Base-by-base conservation (phyloP, 352 stramenopile species). In the Hyaloperonospora arabidopsidis region DNA sequence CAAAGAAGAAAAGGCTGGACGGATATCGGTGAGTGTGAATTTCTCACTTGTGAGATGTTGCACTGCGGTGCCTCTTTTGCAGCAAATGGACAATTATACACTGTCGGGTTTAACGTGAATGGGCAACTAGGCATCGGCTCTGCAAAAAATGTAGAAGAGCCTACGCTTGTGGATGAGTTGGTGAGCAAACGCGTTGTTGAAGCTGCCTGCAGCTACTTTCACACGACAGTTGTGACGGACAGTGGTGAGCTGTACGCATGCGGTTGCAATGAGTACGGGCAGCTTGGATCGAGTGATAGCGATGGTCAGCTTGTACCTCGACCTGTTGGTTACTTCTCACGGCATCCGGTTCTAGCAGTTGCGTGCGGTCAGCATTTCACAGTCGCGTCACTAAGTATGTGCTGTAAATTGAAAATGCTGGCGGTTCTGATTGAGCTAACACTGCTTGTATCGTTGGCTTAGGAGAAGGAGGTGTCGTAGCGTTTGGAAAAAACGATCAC, bases 401-500 rank as follows among this genome's bases (percentile, higher is more conserved):
- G 18, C 11, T 51, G 17, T 46, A 23, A 25, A n/a, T n/a, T 52
- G 18, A 23, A 52, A 21, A 36, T 17, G 15, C 25, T 17, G 17
- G n/a, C 23, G 36, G 11, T 15, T 23, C 21, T 14, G 19, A 29
- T n/a, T 34, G 5, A 49, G 14, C 29, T 62, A 32, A 57, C 23
- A 52, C n/a, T 25, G 28, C 5, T 5, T 52, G 14, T 12, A 29
- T 29, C 10, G 5, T 54, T 50, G 34, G 19, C 63, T 14, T 72
- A 63, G 59, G 61, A 1, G 63, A 66, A 17, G 87, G 88, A 17
- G 74, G 76, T 2, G 65, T 96, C 15, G 86, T 85, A 34, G 79
- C 79, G 7, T 96, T 93, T 51, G 90, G 90, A 5, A 97, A 96
- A 68, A 97, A 97, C 59, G 89, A 97, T 23, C 85, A 96, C 48